Evolutionary conservation across 1,139 yeast species (phyloP).

Genomic region (Hemisphaericaspora subhashii): DNA sequence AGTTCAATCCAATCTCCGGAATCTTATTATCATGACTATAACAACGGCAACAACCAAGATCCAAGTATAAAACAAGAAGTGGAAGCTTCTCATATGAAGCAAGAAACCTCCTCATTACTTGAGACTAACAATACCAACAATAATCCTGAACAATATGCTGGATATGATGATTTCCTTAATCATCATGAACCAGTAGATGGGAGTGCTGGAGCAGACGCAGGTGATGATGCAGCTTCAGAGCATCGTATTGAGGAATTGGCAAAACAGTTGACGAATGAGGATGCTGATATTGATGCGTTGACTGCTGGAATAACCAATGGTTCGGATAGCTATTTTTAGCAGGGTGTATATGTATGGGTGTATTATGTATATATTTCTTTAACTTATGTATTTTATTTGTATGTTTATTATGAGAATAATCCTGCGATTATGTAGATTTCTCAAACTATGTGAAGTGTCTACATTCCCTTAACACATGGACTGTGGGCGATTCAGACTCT

Average conservation of each 20-base stretch:
- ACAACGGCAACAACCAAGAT: conserved; percentile 1
- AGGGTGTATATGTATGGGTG: neutral
- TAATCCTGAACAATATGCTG: conserved; percentile 23
- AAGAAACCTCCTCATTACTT: neutral
- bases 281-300: conserved; percentile 33
- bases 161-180: conserved; percentile 33
- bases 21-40: conserved; percentile 2
- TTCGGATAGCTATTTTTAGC: conserved; percentile 10
- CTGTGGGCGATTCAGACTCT: too few relatives aligned
- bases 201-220: neutral
- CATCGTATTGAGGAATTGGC: conserved; percentile 28
- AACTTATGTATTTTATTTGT: neutral
- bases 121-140: neutral
- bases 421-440: too few relatives aligned
- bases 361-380: neutral
- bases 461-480: too few relatives aligned
- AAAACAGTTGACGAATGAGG: conserved; percentile 29
- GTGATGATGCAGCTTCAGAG: conserved; percentile 12
- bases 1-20: conserved; percentile 2
- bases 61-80: conserved; percentile 1
- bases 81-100: neutral
- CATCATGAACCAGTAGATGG: conserved; percentile 16
- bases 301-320: conserved; percentile 32
- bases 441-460: too few relatives aligned
- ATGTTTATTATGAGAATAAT: neutral